Conservation (phyloP, 192 early-diverging fungal species). For the Phlyctochytrium arcticum region DNA sequence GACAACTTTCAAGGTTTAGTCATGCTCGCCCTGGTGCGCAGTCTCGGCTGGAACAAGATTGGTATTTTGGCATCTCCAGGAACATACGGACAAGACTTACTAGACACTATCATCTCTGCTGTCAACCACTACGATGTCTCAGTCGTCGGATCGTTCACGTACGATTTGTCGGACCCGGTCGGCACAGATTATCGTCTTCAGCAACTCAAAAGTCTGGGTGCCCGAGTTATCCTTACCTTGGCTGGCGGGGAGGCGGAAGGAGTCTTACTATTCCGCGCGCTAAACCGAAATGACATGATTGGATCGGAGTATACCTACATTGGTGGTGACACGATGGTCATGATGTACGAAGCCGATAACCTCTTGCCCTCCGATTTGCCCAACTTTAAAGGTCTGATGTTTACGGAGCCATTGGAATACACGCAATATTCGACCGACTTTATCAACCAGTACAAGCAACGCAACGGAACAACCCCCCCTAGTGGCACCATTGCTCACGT, state of each 20-base stretch:
- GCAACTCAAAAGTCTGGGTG: slow-evolving; percentile 7
- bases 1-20: slow-evolving; percentile 32
- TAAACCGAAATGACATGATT: slow-evolving; percentile 8
- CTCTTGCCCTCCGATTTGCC: neutral
- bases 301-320: slow-evolving; percentile 19
- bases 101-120: neutral
- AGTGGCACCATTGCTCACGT: slow-evolving; percentile 4
- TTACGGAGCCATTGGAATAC: slow-evolving; percentile 14
- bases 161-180: neutral
- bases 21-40: slow-evolving; percentile 19
- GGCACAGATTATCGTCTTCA: neutral
- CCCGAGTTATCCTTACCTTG: slow-evolving; percentile 7
- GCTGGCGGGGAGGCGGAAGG: slow-evolving; percentile 1
- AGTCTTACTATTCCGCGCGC: neutral
- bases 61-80: neutral
- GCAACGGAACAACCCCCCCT: neutral
- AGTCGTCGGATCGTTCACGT: neutral
- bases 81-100: slow-evolving; percentile 7
- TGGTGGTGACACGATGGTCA: slow-evolving; percentile 11
- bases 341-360: neutral
- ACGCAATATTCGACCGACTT: neutral
- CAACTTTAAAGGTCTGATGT: slow-evolving; percentile 1
- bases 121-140: neutral
- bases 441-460: neutral
- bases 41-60: slow-evolving; percentile 20